Percentiles rank a stretch among this genome's conserved stretches.
These are phyloP conservation scores for Eragrostis tef DNA, from an alignment of 202 grass and related monocot species.

Conservation along the genomic window DNA sequence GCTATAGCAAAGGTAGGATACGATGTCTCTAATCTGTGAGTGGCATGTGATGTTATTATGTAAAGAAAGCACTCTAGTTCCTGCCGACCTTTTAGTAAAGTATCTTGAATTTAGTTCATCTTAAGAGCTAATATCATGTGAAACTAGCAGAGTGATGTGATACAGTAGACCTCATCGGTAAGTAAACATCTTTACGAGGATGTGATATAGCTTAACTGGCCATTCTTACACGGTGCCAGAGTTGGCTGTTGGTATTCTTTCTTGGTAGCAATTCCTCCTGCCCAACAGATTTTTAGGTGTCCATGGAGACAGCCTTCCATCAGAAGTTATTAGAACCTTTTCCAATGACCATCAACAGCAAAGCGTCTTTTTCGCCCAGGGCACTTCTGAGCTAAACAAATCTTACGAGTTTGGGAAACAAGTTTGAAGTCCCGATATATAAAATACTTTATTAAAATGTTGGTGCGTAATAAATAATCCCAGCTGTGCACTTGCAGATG, in stretches of 20 bases:
- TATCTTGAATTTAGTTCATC: constrained; percentile 12
- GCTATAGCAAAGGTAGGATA: background rate
- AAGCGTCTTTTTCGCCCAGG: background rate
- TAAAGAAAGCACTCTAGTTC: background rate
- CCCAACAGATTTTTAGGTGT: background rate
- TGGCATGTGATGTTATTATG: background rate
- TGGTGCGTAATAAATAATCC: constrained; percentile 11
- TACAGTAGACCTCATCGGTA: background rate
- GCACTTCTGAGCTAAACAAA: background rate
- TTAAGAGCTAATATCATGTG: background rate
- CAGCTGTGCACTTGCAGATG: constrained; percentile 58
- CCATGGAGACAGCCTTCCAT: background rate
- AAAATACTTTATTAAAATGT: constrained; percentile 17
- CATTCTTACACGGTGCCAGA: background rate
- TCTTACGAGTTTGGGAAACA: background rate
- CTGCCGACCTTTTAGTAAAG: background rate
- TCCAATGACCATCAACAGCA: background rate
- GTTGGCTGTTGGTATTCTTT: constrained; percentile 7
- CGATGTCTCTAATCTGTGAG: background rate
- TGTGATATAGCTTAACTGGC: constrained; percentile 8
- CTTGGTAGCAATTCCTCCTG: background rate
- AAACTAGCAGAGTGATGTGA: background rate
- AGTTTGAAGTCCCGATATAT: constrained; percentile 2
- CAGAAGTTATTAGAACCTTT: background rate
- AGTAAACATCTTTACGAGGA: constrained; percentile 28